These are phyloP conservation scores for Hanseniaspora meyeri DNA, from an alignment of 805 yeast genomes.

Conservation along the genomic window DNA sequence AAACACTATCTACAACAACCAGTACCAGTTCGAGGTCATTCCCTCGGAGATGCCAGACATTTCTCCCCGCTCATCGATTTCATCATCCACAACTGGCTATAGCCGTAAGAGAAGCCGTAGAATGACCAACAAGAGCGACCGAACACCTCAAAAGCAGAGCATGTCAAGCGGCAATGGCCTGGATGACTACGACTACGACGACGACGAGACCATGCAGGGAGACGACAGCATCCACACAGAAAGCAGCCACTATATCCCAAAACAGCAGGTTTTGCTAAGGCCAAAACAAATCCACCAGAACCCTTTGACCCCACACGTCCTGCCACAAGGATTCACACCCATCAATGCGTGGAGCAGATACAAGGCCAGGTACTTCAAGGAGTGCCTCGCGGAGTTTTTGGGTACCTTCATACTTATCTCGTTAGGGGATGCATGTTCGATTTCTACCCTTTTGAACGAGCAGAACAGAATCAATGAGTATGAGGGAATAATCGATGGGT, in stretches of 20 bases:
- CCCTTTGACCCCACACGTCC: conserved; percentile 30
- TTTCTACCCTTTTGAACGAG: conserved; percentile 27
- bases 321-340: conserved; percentile 29
- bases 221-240: neutral
- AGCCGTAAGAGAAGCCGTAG: neutral
- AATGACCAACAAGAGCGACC: neutral
- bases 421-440: conserved; percentile 39
- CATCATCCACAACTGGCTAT: neutral
- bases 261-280: conserved; percentile 22
- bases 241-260: neutral
- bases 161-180: neutral
- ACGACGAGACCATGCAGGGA: neutral
- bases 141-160: neutral
- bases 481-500: neutral
- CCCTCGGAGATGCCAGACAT: conserved; percentile 10
- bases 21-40: conserved; percentile 6
- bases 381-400: conserved; percentile 40
- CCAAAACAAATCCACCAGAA: conserved; percentile 29
- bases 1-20: neutral
- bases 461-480: conserved; percentile 4
- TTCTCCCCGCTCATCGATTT: neutral
- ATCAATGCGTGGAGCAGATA: conserved; percentile 28
- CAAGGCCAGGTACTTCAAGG: conserved; percentile 30
- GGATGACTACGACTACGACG: neutral
- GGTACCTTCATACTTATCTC: conserved; percentile 37